phyloP scores from a whole-genome alignment of 352 stramenopile genomes.

The Phytophthora ohioensis region DNA sequence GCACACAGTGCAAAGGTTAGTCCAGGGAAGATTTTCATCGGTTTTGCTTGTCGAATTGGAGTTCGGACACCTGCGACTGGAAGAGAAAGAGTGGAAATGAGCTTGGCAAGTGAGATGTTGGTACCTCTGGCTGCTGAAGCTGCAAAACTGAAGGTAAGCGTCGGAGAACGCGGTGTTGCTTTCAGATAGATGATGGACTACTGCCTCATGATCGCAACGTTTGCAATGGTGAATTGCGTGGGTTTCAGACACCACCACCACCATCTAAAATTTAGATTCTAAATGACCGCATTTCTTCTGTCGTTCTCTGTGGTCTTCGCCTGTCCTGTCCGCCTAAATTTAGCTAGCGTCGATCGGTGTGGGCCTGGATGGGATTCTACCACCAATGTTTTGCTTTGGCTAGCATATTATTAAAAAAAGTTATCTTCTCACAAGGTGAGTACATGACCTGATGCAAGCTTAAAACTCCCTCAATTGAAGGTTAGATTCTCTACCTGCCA shows the following conservation, averaged over 20 bases:
- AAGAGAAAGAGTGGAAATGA: not conserved
- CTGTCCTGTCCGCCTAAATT: constrained; percentile 1
- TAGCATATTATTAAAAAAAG: too few relatives aligned
- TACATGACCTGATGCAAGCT: too few relatives aligned
- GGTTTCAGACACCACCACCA: constrained; percentile 10
- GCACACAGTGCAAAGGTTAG: constrained; percentile 9
- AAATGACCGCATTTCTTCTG: too few relatives aligned
- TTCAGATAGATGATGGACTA: constrained; percentile 21
- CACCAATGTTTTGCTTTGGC: too few relatives aligned
- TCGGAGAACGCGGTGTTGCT: not conserved
- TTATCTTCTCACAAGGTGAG: too few relatives aligned
- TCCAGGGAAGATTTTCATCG: constrained; percentile 24
- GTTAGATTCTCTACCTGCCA: too few relatives aligned
- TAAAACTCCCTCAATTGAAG: too few relatives aligned
- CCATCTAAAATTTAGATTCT: not conserved
- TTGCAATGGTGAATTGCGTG: constrained; percentile 3
- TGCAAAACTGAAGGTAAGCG: too few relatives aligned
- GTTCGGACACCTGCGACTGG: not conserved
- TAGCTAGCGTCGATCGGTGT: not conserved
- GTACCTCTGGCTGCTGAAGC: too few relatives aligned
- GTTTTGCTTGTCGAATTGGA: not conserved
- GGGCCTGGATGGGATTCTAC: too few relatives aligned
- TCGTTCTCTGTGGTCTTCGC: not conserved
- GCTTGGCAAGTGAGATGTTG: too few relatives aligned
- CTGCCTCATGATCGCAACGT: not conserved